Conservation (phyloP, 805 yeast species). For the Ogataea allantospora region DNA sequence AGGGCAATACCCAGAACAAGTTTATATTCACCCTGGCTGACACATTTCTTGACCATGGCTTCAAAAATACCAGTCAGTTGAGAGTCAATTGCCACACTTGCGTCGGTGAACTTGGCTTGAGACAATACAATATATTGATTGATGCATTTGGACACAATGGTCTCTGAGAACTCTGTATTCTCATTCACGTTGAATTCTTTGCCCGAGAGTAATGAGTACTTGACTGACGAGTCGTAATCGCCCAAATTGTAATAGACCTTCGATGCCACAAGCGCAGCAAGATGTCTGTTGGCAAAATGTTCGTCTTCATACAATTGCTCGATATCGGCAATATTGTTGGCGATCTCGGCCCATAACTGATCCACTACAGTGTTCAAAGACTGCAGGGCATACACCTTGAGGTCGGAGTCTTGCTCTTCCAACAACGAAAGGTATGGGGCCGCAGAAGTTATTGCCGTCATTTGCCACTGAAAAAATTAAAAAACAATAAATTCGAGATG, state of each 20-base stretch:
- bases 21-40: slow-evolving; percentile 64
- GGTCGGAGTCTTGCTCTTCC: slow-evolving; percentile 72
- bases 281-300: slow-evolving; percentile 60
- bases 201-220: slow-evolving; percentile 83
- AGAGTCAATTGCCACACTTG: slow-evolving; percentile 45
- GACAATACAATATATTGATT: slow-evolving; percentile 72
- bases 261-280: slow-evolving; percentile 91
- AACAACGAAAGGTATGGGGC: slow-evolving; percentile 89
- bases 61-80: slow-evolving; percentile 73
- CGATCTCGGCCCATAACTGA: slow-evolving; percentile 96
- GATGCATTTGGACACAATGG: slow-evolving; percentile 91
- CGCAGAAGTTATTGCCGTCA: slow-evolving; percentile 60
- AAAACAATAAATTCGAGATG: slow-evolving; percentile 1
- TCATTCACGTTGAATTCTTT: slow-evolving; percentile 72
- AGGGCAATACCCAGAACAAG: slow-evolving; percentile 88
- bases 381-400: slow-evolving; percentile 81
- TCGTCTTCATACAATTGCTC: slow-evolving; percentile 90
- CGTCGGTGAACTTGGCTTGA: slow-evolving; percentile 42
- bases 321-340: slow-evolving; percentile 81
- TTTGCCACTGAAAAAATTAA: slow-evolving; percentile 17
- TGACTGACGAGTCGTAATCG: slow-evolving; percentile 87
- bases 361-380: slow-evolving; percentile 81
- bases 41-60: slow-evolving; percentile 81
- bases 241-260: slow-evolving; percentile 90
- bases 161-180: slow-evolving; percentile 83